A percentile compares a stretch with the other conserved stretches of the same genome.
These are phyloP conservation scores for Andalucia godoyi DNA, from an alignment of 78 protist species.

Conservation along the genomic window DNA sequence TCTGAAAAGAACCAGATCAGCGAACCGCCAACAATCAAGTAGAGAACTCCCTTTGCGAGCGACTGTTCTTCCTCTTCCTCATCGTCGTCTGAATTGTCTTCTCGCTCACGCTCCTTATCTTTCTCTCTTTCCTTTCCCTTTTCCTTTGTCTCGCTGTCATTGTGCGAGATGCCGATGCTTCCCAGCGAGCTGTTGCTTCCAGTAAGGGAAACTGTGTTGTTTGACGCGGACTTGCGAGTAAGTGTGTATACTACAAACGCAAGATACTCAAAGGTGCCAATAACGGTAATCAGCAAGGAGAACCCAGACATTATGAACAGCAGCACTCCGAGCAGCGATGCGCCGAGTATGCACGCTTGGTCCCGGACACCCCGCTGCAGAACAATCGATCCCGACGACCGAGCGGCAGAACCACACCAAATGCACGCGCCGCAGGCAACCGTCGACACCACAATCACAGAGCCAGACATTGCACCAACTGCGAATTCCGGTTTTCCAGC, in stretches of 20 bases:
- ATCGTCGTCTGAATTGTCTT: conserved; percentile 30
- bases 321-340: conserved; percentile 7
- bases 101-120: background rate
- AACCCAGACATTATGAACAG: conserved; percentile 17
- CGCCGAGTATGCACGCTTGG: background rate
- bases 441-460: conserved; percentile 52
- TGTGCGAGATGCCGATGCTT: too few relatives aligned
- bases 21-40: conserved; percentile 36
- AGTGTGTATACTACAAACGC: conserved; percentile 30
- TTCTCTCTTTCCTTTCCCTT: too few relatives aligned
- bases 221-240: background rate
- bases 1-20: conserved; percentile 37
- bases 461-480: conserved; percentile 56
- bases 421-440: conserved; percentile 46
- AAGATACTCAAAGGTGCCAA: conserved; percentile 27
- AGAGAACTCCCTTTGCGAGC: conserved; percentile 26
- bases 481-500: conserved; percentile 46
- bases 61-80: conserved; percentile 57
- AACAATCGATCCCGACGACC: conserved; percentile 12
- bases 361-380: conserved; percentile 42
- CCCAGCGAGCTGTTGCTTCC: too few relatives aligned
- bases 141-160: too few relatives aligned
- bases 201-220: too few relatives aligned
- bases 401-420: conserved; percentile 32
- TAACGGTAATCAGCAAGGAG: conserved; percentile 14